phyloP scores from a whole-genome alignment of 2,329 filamentous ascomycete genomes.

The Fusarium transvaalense region DNA sequence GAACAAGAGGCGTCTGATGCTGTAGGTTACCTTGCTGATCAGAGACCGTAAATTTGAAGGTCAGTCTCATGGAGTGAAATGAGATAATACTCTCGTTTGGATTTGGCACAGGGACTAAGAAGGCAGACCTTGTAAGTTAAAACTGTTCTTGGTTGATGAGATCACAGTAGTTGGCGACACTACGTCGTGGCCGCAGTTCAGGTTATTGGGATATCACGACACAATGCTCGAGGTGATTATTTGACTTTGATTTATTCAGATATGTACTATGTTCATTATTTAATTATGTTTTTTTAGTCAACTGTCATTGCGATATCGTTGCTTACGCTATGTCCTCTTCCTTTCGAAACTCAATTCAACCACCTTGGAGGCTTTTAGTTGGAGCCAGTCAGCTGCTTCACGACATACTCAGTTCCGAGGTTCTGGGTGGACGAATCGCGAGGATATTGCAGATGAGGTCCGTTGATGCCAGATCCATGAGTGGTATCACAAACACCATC shows the following conservation, averaged over 20 bases:
- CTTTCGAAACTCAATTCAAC: too few species aligned
- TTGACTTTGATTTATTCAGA: too few species aligned
- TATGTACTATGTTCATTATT: not conserved
- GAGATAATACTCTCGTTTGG: not conserved
- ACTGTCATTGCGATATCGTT: too few species aligned
- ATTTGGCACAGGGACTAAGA: not conserved
- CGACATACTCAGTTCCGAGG: constrained; percentile 15
- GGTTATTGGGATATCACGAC: not conserved
- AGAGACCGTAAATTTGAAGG: not conserved
- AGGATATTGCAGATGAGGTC: constrained; percentile 19
- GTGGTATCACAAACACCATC: constrained; percentile 27
- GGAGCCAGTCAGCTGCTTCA: constrained; percentile 13
- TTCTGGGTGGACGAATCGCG: constrained; percentile 10
- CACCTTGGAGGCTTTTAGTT: not conserved
- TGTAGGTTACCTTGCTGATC: not conserved
- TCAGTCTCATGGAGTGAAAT: not conserved
- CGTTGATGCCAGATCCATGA: constrained; percentile 6
- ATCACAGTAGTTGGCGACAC: not conserved
- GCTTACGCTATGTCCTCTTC: too few species aligned
- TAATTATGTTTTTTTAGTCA: too few species aligned
- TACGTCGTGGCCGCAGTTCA: too few species aligned
- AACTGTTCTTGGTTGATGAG: not conserved
- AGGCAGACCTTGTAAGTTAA: not conserved
- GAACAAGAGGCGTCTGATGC: not conserved
- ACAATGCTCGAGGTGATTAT: too few species aligned